Base-by-base conservation (phyloP, 257 asterid genomes). In the Nicotiana paniculata region DNA sequence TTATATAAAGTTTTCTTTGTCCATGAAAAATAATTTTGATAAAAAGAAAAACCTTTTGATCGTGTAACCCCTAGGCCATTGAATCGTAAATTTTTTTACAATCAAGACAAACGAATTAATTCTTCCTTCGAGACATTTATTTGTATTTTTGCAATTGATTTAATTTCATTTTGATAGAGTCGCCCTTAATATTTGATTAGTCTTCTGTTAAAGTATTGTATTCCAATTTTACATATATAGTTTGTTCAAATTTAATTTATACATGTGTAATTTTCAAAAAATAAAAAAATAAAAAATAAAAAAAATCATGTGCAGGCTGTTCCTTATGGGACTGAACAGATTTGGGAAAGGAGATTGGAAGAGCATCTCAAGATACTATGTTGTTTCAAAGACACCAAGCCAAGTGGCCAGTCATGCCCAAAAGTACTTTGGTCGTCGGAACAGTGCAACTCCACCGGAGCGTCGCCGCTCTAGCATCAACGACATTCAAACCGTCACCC, bases 391-490 rank as follows among this genome's bases (percentile, higher is more conserved):
- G 59, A 88, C 90, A 33, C 83, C 92, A 1, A 85, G 86, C 0
- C 95, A 91, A 35, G 89, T 91, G 1, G 91, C 91, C 0, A 91
- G 92, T 67, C 93, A 91, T 35, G 93, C 90, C 0, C 95, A 89
- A 5, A 90, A 88, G 54, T 88, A 81, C 66, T 91, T 90, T 55
- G 64, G 82, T 3, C 91, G 90, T 1, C 87, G 46, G 30, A 86
- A 12, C 0, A 74, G 82, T 81, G 11, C 82, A 8, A 89, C 89
- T 4, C 92, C 93, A 0, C 0, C 16, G 2, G 83, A 82, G 24
- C 75, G 74, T 51, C 93, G 2, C 24, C 33, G 35, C 3, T 1
- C n/a, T n/a, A 90, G 93, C 88, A 89, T 91, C 37, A 89, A 90
- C 33, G 95, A 89, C 80, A 84, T 85, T 21, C 35, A 3, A 21